Evolutionary conservation across 2,329 filamentous ascomycete species (phyloP), one percentile per base, ranked within the genome.

Genomic region (Trichoderma cornu-damae): DNA sequence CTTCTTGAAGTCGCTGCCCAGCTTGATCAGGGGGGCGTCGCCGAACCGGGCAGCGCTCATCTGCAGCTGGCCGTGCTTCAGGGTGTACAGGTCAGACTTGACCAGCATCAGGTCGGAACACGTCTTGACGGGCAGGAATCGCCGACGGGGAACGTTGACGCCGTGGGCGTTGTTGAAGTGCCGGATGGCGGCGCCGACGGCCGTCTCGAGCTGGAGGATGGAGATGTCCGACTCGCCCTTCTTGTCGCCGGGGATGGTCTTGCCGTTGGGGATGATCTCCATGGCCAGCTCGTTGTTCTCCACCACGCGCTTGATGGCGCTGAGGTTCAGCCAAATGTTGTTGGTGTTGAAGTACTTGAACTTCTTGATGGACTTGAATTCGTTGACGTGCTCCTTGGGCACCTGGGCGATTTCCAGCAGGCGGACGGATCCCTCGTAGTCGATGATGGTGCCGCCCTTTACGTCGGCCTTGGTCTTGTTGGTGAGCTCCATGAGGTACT

Each of bases 271-370:
- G 68, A 99, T 99, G 73, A 99, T 99, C 80, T 99, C 94, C 89
- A 99, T 96, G 78, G 92, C 89, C 55, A 99, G 87, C 81, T 97
- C 93, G 74, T 96, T 90, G 76, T 95, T 91, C 84, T 97, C 94
- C 6, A 99, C 94, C 55, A 99, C 91, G 61, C 94, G 92, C 88
- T 97, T 97, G 78, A 99, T 89, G 66, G 94, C 94, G 73, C 90
- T 87, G 68, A 96, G 83, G 80, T 96, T 96, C 83, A 99, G 89
- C 94, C 94, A 99, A 78, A 99, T 96, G 85, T 99, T 99, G 89
- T 99, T 99, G 77, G 94, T 99, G 86, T 99, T 99, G 88, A 99
- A 99, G 86, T 99, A 99, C 84, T 96, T 96, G 88, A 99, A 99
- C 84, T 99, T 99, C 88, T 99, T 99, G 83, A 99, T 99, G 48